These are phyloP conservation scores for Penicillium rolfsii DNA, from an alignment of 2,329 filamentous ascomycete species.

Conservation along the genomic window DNA sequence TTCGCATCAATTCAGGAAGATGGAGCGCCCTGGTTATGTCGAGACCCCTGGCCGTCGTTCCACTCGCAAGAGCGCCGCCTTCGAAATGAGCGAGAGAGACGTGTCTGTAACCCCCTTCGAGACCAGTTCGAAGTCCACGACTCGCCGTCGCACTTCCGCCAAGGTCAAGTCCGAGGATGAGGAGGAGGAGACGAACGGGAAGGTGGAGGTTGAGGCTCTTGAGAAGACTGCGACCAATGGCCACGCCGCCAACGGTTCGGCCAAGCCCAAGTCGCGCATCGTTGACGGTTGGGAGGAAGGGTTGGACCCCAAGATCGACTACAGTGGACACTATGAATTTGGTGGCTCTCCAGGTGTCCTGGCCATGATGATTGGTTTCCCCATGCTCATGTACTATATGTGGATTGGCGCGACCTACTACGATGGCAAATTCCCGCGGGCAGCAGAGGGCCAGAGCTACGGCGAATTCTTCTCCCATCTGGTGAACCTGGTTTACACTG, in stretches of 20 bases:
- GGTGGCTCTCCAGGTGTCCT: conserved; percentile 80
- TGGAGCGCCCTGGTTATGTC: conserved; percentile 55
- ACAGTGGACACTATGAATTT: conserved; percentile 71
- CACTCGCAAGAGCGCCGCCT: conserved; percentile 48
- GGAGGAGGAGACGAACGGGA: conserved; percentile 13
- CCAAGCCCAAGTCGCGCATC: conserved; percentile 35
- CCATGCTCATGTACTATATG: conserved; percentile 98
- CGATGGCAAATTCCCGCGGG: conserved; percentile 76
- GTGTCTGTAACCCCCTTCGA: conserved; percentile 32
- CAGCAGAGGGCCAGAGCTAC: conserved; percentile 66
- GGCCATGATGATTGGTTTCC: conserved; percentile 89
- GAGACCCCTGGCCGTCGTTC: conserved; percentile 54
- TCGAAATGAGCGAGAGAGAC: conserved; percentile 38
- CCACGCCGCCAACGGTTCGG: conserved; percentile 25
- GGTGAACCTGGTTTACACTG: conserved; percentile 72
- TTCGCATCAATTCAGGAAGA: conserved; percentile 50
- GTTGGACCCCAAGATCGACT: conserved; percentile 49
- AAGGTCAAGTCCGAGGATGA: conserved; percentile 36
- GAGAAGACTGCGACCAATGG: conserved; percentile 31
- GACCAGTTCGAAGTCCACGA: conserved; percentile 30
- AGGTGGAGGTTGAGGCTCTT: conserved; percentile 29
- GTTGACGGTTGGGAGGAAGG: conserved; percentile 49
- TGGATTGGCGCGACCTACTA: conserved; percentile 96
- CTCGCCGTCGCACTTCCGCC: conserved; percentile 36
- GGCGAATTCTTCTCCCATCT: conserved; percentile 73